Evolutionary conservation across 148 eudicot genomes (phyloP), one percentile per base, ranked within the genome.

Genomic region (Persicaria maculosa): DNA sequence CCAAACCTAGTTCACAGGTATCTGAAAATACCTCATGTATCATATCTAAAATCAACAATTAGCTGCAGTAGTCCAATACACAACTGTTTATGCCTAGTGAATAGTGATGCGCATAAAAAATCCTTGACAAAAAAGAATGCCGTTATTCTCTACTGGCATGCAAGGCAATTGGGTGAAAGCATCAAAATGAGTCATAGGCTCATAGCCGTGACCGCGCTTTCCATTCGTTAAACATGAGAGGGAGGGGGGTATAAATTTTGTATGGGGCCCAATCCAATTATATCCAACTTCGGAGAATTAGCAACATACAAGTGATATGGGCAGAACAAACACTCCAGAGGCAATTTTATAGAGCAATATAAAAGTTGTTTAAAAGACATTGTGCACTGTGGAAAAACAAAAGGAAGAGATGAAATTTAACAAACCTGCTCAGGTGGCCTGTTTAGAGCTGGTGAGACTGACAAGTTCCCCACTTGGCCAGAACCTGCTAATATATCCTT

Each of bases 351-450:
- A 25, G 25, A 72, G 10, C 31, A 45, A 50, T 19, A 19, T 20
- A 46, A 46, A 16, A 12, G 47, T 9, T 72, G 40, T 40, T 22
- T 36, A 72, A 72, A 19, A 71, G 55, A 71, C 17, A 4, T 17
- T 40, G n/a, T 16, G 17, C n/a, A 64, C 10, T 25, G 52, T 69
- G 47, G 48, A 10, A 19, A 25, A 72, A 72, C 46, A 47, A 6
- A 65, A 43, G 70, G 70, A 65, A 65, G 70, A 40, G 68, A 6
- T 20, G 70, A 40, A 65, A 14, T 40, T 31, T 17, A 31, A 25
- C 61, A 77, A 81, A 96, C 99, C 99, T 96, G 99, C 76, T 96
- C 99, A 6, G 99, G 88, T 64, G 99, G 97, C 84, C 93, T 86
- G 77, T 87, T 96, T 74, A 96, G 85, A 64, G 99, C 92, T 80